Evolutionary conservation across 2,329 filamentous ascomycete genomes (phyloP).

Genomic region (Lachnellula occidentalis): DNA sequence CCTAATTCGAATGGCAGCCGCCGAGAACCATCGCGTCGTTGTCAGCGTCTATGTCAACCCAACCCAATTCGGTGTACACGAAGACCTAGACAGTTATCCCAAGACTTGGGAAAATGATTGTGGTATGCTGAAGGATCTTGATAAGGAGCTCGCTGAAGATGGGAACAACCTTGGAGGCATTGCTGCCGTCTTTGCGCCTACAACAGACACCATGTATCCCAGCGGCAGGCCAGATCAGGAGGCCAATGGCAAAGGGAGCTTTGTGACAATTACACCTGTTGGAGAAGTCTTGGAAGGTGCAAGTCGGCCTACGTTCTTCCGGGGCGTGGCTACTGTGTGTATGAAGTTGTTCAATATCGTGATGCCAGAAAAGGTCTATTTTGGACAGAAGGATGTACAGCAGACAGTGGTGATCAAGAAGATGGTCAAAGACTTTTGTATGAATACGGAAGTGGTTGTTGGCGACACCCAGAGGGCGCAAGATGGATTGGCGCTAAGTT

Average conservation of each 20-base stretch:
- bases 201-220: slow-evolving; percentile 81
- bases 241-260: slow-evolving; percentile 73
- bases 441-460: slow-evolving; percentile 70
- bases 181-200: slow-evolving; percentile 80
- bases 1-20: slow-evolving; percentile 76
- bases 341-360: slow-evolving; percentile 90
- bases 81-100: slow-evolving; percentile 86
- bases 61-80: slow-evolving; percentile 84
- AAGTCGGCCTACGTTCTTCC: slow-evolving; percentile 88
- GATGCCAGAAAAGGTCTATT: slow-evolving; percentile 74
- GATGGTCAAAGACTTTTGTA: slow-evolving; percentile 81
- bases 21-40: slow-evolving; percentile 79
- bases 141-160: slow-evolving; percentile 64
- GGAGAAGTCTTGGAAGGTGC: slow-evolving; percentile 76
- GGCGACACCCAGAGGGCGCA: slow-evolving; percentile 68
- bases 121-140: slow-evolving; percentile 58
- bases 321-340: slow-evolving; percentile 92
- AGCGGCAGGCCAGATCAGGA: slow-evolving; percentile 64
- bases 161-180: slow-evolving; percentile 59
- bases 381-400: slow-evolving; percentile 97
- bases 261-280: slow-evolving; percentile 85
- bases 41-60: slow-evolving; percentile 96
- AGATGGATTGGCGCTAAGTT: slow-evolving; percentile 87
- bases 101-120: slow-evolving; percentile 81
- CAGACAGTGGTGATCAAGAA: slow-evolving; percentile 86